phyloP scores from a whole-genome alignment of 768 basidiomycete genomes.

The Suillus lakei region DNA sequence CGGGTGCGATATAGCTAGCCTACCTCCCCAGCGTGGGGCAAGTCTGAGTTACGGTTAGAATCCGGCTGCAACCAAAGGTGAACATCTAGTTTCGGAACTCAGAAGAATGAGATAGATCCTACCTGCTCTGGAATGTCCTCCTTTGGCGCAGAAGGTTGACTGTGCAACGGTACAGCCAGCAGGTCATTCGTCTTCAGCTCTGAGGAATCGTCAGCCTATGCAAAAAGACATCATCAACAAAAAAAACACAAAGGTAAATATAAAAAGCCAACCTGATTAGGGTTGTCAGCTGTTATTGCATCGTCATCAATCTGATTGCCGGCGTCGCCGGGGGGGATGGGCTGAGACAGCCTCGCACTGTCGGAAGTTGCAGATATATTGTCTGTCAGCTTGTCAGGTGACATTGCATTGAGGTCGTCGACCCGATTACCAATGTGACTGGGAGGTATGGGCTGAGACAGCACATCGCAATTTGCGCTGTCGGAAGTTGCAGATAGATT shows the following conservation, averaged over 20 bases:
- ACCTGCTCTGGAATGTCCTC: neutral
- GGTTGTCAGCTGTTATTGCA: slow-evolving; percentile 22
- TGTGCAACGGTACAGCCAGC: neutral
- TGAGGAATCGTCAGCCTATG: neutral
- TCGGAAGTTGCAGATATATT: neutral
- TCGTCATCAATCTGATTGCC: slow-evolving; percentile 12
- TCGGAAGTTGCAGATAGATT: neutral
- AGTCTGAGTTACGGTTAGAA: neutral
- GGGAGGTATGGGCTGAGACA: neutral
- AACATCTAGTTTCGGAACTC: neutral
- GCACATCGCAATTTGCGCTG: no score
- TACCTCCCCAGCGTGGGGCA: neutral
- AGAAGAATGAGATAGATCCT: neutral
- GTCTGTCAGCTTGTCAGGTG: neutral
- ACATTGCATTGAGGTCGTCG: neutral
- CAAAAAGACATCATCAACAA: neutral
- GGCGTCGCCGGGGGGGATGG: neutral
- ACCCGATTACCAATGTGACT: slow-evolving; percentile 6
- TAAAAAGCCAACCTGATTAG: slow-evolving; percentile 21
- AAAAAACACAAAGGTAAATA: neutral
- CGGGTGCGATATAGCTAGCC: neutral
- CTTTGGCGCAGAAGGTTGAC: neutral
- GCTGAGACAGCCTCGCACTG: neutral
- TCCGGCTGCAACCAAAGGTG: neutral
- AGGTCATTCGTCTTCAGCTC: neutral